Base-by-base conservation (phyloP, 2,329 filamentous ascomycete genomes). In the Tolypocladium album region DNA sequence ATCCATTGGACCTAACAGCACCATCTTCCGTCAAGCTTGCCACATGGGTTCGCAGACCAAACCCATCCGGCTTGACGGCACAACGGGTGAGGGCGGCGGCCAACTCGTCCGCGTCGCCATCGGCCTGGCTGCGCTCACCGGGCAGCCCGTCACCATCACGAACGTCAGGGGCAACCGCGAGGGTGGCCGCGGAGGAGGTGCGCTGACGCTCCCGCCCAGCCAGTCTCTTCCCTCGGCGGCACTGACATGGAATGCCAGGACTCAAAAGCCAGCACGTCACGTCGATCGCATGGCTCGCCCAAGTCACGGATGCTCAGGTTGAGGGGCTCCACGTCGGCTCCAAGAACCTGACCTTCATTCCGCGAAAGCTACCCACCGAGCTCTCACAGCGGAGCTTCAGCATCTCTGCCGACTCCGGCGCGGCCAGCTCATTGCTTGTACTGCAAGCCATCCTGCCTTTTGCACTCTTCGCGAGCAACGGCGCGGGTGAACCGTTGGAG, bases 361-460 rank as follows among this genome's bases (percentile, higher is more conserved):
- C 81, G 0, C 67, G 66, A 0, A 64, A 69, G 2, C 64, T 69
- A 1, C 78, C 81, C 0, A 69, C 75, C 1, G 68, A 73, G 58
- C 67, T 80, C 0, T 52, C 68, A 2, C 67, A 74, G 50, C 75
- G 80, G 17, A 75, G 74, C 50, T 76, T 85, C 64, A 74, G 71
- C 34, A 81, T 86, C 65, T 72, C 70, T 5, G 77, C 81, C 4
- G 75, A 76, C 2, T 81, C 80, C 0, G 69, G 70, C 9, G 81
- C 80, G 1, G 81, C 83, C 0, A 86, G 83, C 65, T 74, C 80
- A 1, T 67, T 84, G 31, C 76, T 87, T 15, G 78, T 86, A 59
- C 76, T 87, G 61, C 84, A 87, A 68, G 82, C 84, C 2, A 72
- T 86, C 11, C 72, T 87, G 6, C 84, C 84, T 0, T 85, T 82